phyloP scores from a whole-genome alignment of 2,329 filamentous ascomycete species.

The Penicillium sp. region DNA sequence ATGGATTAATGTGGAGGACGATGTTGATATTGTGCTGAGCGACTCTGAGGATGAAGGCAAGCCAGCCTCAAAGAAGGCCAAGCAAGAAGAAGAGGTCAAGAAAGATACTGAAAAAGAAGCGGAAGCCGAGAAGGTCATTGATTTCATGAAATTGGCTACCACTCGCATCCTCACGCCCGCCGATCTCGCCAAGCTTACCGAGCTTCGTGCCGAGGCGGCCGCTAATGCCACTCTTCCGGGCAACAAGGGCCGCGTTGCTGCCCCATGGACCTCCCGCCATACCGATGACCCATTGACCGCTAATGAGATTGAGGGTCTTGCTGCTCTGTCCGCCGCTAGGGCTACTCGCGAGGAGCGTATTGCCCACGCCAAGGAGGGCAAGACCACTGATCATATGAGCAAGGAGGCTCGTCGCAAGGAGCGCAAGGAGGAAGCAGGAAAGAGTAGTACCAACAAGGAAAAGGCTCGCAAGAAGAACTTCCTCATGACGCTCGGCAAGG shows the following conservation, averaged over 20 bases:
- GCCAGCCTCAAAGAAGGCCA: constrained; percentile 61
- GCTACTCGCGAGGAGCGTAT: constrained; percentile 85
- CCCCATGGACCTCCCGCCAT: constrained; percentile 58
- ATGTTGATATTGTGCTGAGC: constrained; percentile 71
- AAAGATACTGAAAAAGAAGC: constrained; percentile 34
- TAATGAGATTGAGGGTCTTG: constrained; percentile 84
- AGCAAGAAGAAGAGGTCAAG: constrained; percentile 44
- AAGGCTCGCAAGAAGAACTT: constrained; percentile 98
- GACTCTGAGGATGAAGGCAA: constrained; percentile 71
- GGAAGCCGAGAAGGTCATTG: constrained; percentile 40
- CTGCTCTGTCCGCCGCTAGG: constrained; percentile 69
- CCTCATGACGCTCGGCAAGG: constrained; percentile 95
- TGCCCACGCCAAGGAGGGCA: constrained; percentile 77
- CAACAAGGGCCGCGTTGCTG: constrained; percentile 45
- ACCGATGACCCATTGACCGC: constrained; percentile 86
- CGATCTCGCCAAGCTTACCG: constrained; percentile 89
- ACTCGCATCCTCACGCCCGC: constrained; percentile 93
- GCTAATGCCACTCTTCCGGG: constrained; percentile 62
- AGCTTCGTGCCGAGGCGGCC: constrained; percentile 72
- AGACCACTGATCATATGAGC: constrained; percentile 78
- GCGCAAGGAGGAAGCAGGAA: constrained; percentile 84
- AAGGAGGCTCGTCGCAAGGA: constrained; percentile 80
- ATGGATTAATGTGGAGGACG: constrained; percentile 87
- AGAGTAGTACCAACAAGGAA: constrained; percentile 96
- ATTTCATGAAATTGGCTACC: constrained; percentile 68